Percentiles rank a stretch among this genome's conserved stretches.
phyloP scores from a whole-genome alignment of 345 rosid genomes.

The Salix suchowensis region DNA sequence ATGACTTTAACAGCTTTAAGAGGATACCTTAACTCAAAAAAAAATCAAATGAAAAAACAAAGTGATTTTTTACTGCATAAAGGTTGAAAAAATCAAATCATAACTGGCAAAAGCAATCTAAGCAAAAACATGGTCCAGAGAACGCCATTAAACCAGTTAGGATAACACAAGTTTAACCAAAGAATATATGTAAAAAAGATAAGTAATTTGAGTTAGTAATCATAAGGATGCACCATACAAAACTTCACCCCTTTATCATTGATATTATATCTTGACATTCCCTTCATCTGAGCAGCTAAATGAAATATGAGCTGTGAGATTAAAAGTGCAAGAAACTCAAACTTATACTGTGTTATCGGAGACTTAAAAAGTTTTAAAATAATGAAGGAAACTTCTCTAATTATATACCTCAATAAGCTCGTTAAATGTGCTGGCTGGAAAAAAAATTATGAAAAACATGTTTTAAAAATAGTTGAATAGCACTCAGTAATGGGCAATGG shows the following conservation, averaged over 20 bases:
- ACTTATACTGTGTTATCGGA: neutral
- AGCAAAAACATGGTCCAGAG: neutral
- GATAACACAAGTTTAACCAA: neutral
- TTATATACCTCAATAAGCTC: neutral
- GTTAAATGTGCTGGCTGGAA: neutral
- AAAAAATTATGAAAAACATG: neutral
- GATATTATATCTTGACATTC: neutral
- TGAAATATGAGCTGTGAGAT: neutral
- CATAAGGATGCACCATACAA: neutral
- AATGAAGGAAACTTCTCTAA: neutral
- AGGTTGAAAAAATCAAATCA: neutral
- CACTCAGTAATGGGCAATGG: neutral
- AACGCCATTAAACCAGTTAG: neutral
- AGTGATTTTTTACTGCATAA: neutral
- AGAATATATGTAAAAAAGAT: neutral
- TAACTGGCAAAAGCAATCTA: neutral
- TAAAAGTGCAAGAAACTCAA: neutral
- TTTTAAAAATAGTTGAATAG: neutral
- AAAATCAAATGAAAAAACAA: neutral
- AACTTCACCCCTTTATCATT: neutral
- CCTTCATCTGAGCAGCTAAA: neutral
- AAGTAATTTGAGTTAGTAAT: neutral
- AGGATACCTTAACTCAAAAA: conserved; percentile 53
- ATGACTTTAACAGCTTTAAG: conserved; percentile 90
- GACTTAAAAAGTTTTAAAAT: neutral